These are phyloP conservation scores for Pyropia haitanensis DNA, from an alignment of 23 red algal species.

Conservation along the genomic window DNA sequence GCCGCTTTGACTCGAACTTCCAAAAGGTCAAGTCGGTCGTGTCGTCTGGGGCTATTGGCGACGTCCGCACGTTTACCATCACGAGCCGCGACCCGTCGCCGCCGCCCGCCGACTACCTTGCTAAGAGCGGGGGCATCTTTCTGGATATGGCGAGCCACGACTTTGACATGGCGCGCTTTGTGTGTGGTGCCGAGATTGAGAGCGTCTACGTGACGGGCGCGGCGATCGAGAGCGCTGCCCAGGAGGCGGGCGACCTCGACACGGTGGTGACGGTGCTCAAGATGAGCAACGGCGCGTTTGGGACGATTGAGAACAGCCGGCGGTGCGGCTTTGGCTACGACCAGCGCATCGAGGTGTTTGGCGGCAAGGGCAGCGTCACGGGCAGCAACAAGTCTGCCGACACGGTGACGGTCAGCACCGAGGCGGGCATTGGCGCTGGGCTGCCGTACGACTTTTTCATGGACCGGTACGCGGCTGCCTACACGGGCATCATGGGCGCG, in stretches of 20 bases:
- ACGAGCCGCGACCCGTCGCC: slow-evolving; percentile 85
- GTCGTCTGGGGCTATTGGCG: slow-evolving; percentile 56
- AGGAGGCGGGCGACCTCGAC: slow-evolving; percentile 84
- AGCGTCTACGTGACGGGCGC: slow-evolving; percentile 75
- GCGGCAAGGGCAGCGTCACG: slow-evolving; percentile 56
- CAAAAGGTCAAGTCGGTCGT: slow-evolving; percentile 45
- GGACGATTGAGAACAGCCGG: slow-evolving; percentile 96
- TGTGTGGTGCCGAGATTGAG: slow-evolving; percentile 92
- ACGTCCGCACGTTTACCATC: slow-evolving; percentile 95
- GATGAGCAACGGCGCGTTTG: slow-evolving; percentile 90
- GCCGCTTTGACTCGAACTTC: slow-evolving; percentile 95
- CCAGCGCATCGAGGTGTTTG: slow-evolving; percentile 99
- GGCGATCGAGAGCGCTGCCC: slow-evolving; percentile 87
- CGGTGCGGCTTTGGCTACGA: slow-evolving; percentile 97
- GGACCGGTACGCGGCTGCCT: slow-evolving; percentile 91
- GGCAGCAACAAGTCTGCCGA: slow-evolving; percentile 77
- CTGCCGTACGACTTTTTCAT: slow-evolving; percentile 95
- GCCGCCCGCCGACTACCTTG: slow-evolving; percentile 86
- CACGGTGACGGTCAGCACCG: slow-evolving; percentile 47
- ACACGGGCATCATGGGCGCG: slow-evolving; percentile 70
- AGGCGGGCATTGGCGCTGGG: slow-evolving; percentile 31
- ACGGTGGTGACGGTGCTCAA: slow-evolving; percentile 77
- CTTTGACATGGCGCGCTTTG: slow-evolving; percentile 97
- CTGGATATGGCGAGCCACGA: slow-evolving; percentile 94
- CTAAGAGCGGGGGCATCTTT: slow-evolving; percentile 90